Evolutionary conservation across 345 rosid genomes (phyloP).

Genomic region (Streptanthus diversifolius): DNA sequence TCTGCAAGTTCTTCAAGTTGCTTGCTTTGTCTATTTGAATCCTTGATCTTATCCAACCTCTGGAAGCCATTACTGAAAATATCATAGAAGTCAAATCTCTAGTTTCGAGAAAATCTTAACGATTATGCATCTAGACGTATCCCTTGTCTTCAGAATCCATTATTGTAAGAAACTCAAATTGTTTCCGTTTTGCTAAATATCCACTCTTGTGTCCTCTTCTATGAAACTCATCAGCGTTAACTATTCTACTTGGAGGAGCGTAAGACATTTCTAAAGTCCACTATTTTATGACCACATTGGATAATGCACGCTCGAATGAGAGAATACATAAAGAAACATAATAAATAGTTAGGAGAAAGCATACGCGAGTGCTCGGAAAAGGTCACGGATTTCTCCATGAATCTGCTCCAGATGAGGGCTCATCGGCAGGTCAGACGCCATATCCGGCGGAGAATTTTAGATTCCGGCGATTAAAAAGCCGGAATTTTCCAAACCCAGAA

Average conservation of each 20-base stretch:
- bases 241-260: not conserved
- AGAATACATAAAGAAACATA: not conserved
- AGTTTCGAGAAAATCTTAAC: not conserved
- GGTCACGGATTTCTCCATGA: conserved; percentile 84
- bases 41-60: conserved; percentile 91
- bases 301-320: not conserved
- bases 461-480: conserved; percentile 26
- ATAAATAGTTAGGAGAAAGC: not conserved
- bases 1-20: conserved; percentile 91
- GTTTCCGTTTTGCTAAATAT: not conserved
- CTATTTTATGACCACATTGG: not conserved
- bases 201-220: not conserved
- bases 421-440: conserved; percentile 64
- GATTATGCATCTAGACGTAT: not conserved
- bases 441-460: conserved; percentile 34
- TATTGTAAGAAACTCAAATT: not conserved
- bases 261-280: not conserved
- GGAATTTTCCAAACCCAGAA: conserved; percentile 9
- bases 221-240: not conserved
- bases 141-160: not conserved
- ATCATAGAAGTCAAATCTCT: not conserved
- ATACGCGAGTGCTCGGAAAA: conserved; percentile 82
- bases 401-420: conserved; percentile 91
- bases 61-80: conserved; percentile 87
- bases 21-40: conserved; percentile 81